Evolutionary conservation across 768 basidiomycete genomes (phyloP).

Genomic region (Leccinum subtestaceum): DNA sequence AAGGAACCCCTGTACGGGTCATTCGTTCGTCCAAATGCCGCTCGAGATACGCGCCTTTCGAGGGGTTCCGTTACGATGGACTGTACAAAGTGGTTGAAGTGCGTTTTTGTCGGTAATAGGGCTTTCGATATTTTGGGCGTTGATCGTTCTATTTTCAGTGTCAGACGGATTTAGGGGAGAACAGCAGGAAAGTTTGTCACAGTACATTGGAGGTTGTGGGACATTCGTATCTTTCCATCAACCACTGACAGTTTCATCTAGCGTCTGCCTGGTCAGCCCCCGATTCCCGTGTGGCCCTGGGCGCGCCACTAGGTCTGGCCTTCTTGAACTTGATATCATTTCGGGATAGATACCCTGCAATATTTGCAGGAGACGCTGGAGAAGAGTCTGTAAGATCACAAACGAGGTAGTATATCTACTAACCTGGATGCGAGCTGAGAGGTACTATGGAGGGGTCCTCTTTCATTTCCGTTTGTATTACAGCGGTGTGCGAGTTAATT

Average conservation of each 20-base stretch:
- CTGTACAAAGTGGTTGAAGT: conserved; percentile 27
- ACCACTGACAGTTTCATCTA: conserved; percentile 2
- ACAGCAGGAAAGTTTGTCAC: conserved; percentile 20
- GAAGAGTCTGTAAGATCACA: not conserved
- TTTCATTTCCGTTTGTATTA: not conserved
- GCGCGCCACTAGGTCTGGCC: not conserved
- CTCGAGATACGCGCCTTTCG: conserved; percentile 26
- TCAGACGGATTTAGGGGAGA: conserved; percentile 18
- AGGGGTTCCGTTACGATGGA: conserved; percentile 31
- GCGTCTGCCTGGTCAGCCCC: conserved; percentile 27
- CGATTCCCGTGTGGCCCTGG: conserved; percentile 10
- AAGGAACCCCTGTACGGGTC: conserved; percentile 21
- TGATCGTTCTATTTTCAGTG: conserved; percentile 8
- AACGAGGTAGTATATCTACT: not conserved
- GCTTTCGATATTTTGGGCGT: not conserved
- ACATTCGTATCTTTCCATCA: not conserved
- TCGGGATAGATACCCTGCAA: not conserved
- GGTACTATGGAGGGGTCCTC: not conserved
- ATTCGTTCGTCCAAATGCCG: conserved; percentile 18
- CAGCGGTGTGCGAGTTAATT: not conserved
- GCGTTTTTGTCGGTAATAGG: not conserved
- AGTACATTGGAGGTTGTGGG: conserved; percentile 23
- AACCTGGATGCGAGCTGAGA: not conserved
- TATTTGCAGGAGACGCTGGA: not conserved
- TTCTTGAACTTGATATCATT: not conserved